Evolutionary conservation across 257 asterid genomes (phyloP).

Genomic region (Rhazya stricta): DNA sequence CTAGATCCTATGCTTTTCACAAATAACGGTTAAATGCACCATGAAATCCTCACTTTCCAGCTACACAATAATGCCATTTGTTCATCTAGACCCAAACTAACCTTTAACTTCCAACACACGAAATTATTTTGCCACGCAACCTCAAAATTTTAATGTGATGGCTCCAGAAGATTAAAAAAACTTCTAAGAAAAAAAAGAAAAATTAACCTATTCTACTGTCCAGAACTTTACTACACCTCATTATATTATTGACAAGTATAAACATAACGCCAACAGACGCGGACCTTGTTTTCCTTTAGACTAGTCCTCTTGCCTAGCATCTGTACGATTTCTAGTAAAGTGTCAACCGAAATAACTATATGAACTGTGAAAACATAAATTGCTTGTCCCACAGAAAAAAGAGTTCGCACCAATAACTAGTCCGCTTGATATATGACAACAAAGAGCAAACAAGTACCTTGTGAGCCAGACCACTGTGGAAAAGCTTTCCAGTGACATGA

Average conservation of each 20-base stretch:
- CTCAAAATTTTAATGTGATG: background rate
- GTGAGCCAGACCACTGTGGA: constrained; percentile 93
- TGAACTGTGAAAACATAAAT: background rate
- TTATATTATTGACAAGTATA: background rate
- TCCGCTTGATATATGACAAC: background rate
- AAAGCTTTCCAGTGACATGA: constrained; percentile 79
- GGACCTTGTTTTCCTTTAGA: background rate
- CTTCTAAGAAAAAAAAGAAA: background rate
- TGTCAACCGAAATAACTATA: too few species aligned
- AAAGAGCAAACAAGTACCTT: constrained; percentile 42
- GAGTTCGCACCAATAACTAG: constrained; percentile 6
- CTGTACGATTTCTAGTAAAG: background rate
- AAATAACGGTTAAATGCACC: background rate
- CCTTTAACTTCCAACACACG: background rate
- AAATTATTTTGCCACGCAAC: background rate
- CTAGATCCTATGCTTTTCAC: background rate
- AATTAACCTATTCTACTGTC: background rate
- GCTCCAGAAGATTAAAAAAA: too few species aligned
- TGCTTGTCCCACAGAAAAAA: background rate
- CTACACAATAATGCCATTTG: background rate
- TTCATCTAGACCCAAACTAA: background rate
- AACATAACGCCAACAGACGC: background rate
- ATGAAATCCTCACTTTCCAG: background rate
- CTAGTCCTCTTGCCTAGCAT: background rate
- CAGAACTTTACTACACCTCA: background rate